Percentiles rank a stretch among this genome's conserved stretches.
Conservation (phyloP, 441 rosid species). For the Gossypium lobatum region DNA sequence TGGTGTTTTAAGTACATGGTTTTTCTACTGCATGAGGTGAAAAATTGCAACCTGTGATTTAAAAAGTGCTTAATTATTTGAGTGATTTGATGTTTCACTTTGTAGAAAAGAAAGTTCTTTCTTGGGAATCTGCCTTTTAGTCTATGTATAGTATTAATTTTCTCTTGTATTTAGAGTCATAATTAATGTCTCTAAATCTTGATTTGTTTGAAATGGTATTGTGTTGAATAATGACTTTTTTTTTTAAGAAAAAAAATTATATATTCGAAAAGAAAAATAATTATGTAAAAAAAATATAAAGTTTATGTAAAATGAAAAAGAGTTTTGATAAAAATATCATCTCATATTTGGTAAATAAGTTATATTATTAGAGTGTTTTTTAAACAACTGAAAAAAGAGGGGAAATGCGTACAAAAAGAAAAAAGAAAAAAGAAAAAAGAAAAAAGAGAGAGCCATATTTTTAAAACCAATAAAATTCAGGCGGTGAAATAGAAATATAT, state of each 20-base stretch:
- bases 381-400: too few species aligned
- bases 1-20: not conserved
- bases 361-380: too few species aligned
- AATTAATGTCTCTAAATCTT: not conserved
- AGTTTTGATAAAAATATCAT: too few species aligned
- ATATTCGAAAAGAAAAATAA: too few species aligned
- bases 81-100: not conserved
- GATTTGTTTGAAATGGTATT: not conserved
- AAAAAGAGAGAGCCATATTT: too few species aligned
- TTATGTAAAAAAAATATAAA: too few species aligned
- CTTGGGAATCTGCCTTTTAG: not conserved
- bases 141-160: not conserved
- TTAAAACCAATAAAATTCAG: too few species aligned
- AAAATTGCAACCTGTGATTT: not conserved
- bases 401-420: too few species aligned
- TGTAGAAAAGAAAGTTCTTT: not conserved
- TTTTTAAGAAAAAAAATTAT: too few species aligned
- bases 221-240: not conserved
- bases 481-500: not conserved
- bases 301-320: too few species aligned
- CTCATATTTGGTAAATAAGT: too few species aligned
- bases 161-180: slow-evolving; percentile 5
- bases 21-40: not conserved
- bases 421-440: too few species aligned
- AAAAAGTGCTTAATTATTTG: not conserved